These are phyloP conservation scores for Hypoxylon fragiforme DNA, from an alignment of 495 filamentous ascomycete species.

Conservation along the genomic window DNA sequence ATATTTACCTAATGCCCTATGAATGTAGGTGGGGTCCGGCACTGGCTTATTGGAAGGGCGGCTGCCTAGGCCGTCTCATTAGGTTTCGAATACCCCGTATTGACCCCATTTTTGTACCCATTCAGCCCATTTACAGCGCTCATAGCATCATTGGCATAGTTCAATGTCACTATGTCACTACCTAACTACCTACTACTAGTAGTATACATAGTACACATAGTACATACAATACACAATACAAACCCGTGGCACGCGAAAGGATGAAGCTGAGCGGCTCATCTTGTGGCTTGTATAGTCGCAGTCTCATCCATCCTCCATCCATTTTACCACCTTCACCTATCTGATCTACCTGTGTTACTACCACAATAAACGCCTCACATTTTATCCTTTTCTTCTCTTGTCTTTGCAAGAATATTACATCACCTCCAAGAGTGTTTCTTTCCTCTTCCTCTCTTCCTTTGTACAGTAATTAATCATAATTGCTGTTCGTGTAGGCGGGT, in stretches of 20 bases:
- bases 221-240: too few relatives aligned
- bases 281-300: slow-evolving; percentile 35
- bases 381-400: slow-evolving; percentile 1
- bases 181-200: too few relatives aligned
- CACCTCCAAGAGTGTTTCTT: too few relatives aligned
- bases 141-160: slow-evolving; percentile 21
- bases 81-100: too few relatives aligned
- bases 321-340: slow-evolving; percentile 14
- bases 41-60: slow-evolving; percentile 1
- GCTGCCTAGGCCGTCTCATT: slow-evolving; percentile 11
- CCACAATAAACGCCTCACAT: too few relatives aligned
- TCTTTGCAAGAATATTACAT: slow-evolving; percentile 2
- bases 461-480: slow-evolving; percentile 1
- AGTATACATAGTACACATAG: too few relatives aligned
- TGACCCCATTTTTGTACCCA: slow-evolving; percentile 3
- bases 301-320: slow-evolving; percentile 10
- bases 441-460: slow-evolving; percentile 9
- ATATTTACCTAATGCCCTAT: too few relatives aligned
- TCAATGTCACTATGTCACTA: not conserved
- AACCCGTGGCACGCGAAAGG: too few relatives aligned
- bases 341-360: not conserved
- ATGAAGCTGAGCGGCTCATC: slow-evolving; percentile 27
- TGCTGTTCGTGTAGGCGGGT: slow-evolving; percentile 2
- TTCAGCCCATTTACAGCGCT: slow-evolving; percentile 13
- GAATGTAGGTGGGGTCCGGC: slow-evolving; percentile 12